Base-by-base conservation (phyloP, 805 yeast genomes). In the Debaryomyces tyrocola region DNA sequence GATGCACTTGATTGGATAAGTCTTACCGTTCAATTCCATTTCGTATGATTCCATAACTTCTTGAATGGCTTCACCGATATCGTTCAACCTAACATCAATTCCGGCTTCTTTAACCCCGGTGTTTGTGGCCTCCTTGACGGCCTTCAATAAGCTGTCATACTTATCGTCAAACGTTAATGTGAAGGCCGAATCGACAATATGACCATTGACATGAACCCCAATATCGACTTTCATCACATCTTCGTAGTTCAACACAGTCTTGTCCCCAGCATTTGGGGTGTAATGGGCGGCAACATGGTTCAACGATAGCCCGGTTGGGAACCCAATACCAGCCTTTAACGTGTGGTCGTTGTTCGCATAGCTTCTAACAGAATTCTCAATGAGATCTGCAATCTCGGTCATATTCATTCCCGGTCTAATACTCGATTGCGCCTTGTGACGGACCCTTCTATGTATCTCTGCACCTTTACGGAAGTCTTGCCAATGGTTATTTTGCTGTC, bases 11-110 rank as follows among this genome's bases (percentile, higher is more conserved):
- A 94, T 82, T 5, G 91, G 97, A 63, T 80, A 82, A 0, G 84
- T 77, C 60, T 89, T 84, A 21, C 98, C 98, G 60, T 90, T 82
- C 29, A 91, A 72, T 66, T 92, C 97, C 49, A 92, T 80, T 67
- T 94, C 99, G 67, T 91, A 87, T 34, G 94, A 84, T 69, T 94
- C 98, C 99, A 94, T 94, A 38, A 87, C 94, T 62, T 94, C 99
- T 67, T 94, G 97, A 49, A 94, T 83, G 4, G 95, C 94, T 50
- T 86, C 98, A 46, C 99, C 99, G 54, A 94, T 87, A 62, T 94
- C 99, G 40, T 95, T 86, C 57, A 94, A 69, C 57, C 99, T 81
- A 31, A 90, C 99, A 64, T 94, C 99, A 51, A 94, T 91, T 44
- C 99, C 99, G 1, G 97, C 90, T 55, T 87, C 96, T 48, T 80